Conservation (phyloP, 257 asterid genomes). For the Solanum dulcamara region DNA sequence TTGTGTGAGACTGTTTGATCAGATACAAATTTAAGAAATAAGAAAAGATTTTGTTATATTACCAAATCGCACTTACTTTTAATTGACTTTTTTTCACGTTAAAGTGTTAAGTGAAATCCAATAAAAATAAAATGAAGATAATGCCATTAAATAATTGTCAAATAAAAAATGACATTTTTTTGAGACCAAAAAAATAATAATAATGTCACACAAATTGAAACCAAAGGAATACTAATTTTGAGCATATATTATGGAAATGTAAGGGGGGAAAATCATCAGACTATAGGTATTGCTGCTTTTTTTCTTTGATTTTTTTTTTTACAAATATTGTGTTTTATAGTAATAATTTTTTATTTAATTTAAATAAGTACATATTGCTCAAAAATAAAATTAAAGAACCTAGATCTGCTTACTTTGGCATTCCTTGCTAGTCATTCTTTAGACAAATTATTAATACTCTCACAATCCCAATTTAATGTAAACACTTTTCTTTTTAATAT, state of each 20-base stretch:
- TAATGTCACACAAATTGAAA: no score
- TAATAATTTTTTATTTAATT: background rate
- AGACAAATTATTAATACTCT: background rate
- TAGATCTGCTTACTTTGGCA: background rate
- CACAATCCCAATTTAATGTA: background rate
- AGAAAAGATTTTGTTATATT: fast-evolving
- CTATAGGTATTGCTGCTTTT: background rate
- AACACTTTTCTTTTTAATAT: background rate
- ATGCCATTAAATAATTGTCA: no score
- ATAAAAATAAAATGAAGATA: no score
- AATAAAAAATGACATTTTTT: no score
- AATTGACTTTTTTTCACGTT: no score
- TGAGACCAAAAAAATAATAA: no score
- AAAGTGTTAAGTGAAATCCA: no score
- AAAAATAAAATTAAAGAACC: background rate
- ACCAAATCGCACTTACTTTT: no score
- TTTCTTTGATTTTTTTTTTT: background rate
- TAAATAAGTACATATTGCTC: background rate
- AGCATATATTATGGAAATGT: background rate
- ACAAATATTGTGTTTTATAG: background rate
- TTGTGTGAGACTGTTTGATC: no score
- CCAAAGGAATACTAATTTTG: background rate
- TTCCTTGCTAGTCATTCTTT: background rate
- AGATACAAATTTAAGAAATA: background rate
- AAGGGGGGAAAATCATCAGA: background rate